These are phyloP conservation scores for Podospora australis DNA, from an alignment of 495 filamentous ascomycete species.

Conservation along the genomic window DNA sequence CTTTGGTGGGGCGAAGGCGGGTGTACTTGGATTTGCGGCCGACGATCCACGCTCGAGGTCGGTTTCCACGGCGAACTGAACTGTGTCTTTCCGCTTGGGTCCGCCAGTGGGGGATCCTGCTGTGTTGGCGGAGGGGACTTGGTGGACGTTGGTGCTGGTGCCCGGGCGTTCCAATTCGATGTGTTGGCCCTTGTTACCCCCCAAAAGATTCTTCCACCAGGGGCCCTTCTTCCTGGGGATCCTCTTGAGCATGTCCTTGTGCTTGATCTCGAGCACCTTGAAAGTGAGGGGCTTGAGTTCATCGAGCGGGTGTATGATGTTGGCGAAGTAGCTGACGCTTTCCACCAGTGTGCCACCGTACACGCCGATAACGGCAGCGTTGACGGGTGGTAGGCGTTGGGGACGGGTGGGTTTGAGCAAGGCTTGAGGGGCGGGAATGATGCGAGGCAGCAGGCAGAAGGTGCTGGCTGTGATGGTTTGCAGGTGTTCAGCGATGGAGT, in stretches of 20 bases:
- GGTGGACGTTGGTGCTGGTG: not conserved
- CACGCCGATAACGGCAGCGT: slow-evolving; percentile 51
- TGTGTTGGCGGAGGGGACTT: not conserved
- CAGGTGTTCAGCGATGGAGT: slow-evolving; percentile 48
- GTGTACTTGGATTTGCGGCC: not conserved
- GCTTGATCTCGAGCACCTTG: slow-evolving; percentile 42
- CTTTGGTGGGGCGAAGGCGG: not conserved
- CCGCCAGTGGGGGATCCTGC: slow-evolving; percentile 2
- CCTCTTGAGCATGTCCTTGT: slow-evolving; percentile 11
- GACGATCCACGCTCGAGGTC: not conserved
- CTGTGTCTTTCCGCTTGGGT: not conserved
- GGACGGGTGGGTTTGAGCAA: slow-evolving; percentile 53
- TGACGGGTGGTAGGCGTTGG: slow-evolving; percentile 46
- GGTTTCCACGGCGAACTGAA: not conserved
- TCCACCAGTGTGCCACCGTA: slow-evolving; percentile 47
- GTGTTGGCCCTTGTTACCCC: not conserved
- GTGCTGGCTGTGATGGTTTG: slow-evolving; percentile 51
- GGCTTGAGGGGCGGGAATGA: slow-evolving; percentile 62
- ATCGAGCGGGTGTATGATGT: slow-evolving; percentile 52
- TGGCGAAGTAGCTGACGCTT: slow-evolving; percentile 55
- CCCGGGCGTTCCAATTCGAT: not conserved
- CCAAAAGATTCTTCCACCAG: not conserved
- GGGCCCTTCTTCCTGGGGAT: not conserved
- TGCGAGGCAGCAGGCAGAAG: slow-evolving; percentile 54
- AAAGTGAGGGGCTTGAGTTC: slow-evolving; percentile 40